Evolutionary conservation across 192 early-diverging fungal species (phyloP), one percentile per base, ranked within the genome.

Genomic region (Dispira parvispora): DNA sequence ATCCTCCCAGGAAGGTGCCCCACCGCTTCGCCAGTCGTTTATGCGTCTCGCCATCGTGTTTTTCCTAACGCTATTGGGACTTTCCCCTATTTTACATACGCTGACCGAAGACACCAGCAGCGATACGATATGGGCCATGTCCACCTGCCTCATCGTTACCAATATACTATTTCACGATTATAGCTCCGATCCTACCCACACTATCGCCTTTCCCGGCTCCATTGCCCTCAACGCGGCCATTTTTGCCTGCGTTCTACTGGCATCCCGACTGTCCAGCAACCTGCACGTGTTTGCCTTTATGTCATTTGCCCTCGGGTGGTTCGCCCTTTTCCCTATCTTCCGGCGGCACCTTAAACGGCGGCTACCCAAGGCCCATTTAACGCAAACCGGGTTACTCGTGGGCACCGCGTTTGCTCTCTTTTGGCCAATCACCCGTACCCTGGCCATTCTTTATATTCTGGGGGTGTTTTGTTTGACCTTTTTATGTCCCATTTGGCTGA

Each of bases 191-290:
- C 44, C 27, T 43, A 61, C 69, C 62, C 70, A 72, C 63, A 70
- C 71, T 52, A 62, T 74, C n/a, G 62, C 88, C 61, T 91, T 90
- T 67, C 91, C 93, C 0, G 91, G 92, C 23, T 92, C 92, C 3
- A 75, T 96, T n/a, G 92, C 92, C n/a, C 88, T 94, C 27, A 98
- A 96, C 69, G 90, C 92, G 0, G 93, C 91, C 12, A 88, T 96
- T 46, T 94, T 94, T 70, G 93, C 92, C 0, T 89, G 89, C 14
- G 91, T 96, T 0, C 73, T 98, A 11, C 71, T 98, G 20, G 90
- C 92, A 0, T 96, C 94, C 3, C 77, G 89, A 55, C 75, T 98
- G 21, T 42, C 62, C n/a, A 86, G 83, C 61, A 88, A 94, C 64
- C 61, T 83, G n/a, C 79, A 87, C 69, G 93, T 94, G 0, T 94